Evolutionary conservation across 352 stramenopile genomes (phyloP), one percentile per base, ranked within the genome.

Genomic region (Globisporangium camurandrum): DNA sequence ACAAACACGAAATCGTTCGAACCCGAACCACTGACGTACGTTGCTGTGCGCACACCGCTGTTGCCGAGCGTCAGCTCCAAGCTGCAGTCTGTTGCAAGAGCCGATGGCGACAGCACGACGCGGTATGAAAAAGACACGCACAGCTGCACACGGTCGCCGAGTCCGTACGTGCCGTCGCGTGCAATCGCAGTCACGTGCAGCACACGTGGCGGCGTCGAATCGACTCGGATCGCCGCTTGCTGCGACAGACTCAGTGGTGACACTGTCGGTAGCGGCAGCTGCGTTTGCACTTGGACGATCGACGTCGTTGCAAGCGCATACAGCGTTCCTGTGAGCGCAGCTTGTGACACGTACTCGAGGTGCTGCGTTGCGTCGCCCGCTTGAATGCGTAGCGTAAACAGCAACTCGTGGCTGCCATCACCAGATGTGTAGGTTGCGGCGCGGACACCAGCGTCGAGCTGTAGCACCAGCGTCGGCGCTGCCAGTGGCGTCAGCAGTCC

Each of bases 361-460:
- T 26, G 19, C 1, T 24, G 22, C 0, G 64, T 30, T 0, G 49
- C 38, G 48, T 86, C 71, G 7, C 74, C 75, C 12, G 49, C 24
- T 19, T 53, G 62, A 45, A 76, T 58, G 0, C 45, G 59, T 47
- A 86, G 86, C 34, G 70, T 61, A 51, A 89, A 92, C 28, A 75
- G 26, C 6, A 87, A 42, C 0, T 50, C 59, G 4, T 22, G 44
- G 0, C 51, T 82, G 30, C 51, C 49, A 22, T 81, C 55, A 0
- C 80, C 80, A 10, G 75, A 80, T 1, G 49, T 23, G 40, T 84
- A 88, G 6, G 24, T 54, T 5, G 67, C 72, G 24, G 31, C 42
- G 2, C 56, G 57, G 9, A 48, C 42, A 1, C 62, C 54, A 20
- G 46, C 56, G 11, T 49, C 43, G n/a, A 91, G 61, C 39, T 71